phyloP scores from a whole-genome alignment of 768 basidiomycete genomes.

The Phaeotremella fagi region DNA sequence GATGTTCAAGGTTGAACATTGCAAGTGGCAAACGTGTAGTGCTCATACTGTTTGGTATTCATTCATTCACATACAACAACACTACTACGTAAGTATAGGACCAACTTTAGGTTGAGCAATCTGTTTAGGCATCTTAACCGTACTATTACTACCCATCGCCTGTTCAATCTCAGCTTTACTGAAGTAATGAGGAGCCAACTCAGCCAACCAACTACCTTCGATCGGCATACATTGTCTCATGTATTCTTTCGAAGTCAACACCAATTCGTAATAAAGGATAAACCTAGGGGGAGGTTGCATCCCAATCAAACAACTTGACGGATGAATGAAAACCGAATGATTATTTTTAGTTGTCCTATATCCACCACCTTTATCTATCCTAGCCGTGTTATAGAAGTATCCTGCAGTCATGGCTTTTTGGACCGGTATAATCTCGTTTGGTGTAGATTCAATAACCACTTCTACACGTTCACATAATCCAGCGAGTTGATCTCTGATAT shows the following conservation, averaged over 20 bases:
- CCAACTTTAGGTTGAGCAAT: slow-evolving; percentile 45
- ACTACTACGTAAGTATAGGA: too few relatives aligned
- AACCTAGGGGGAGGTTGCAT: slow-evolving; percentile 89
- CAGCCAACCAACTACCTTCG: slow-evolving; percentile 87
- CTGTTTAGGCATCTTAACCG: slow-evolving; percentile 91
- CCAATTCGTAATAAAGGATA: slow-evolving; percentile 90
- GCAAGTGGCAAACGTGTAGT: too few relatives aligned
- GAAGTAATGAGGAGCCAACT: slow-evolving; percentile 97
- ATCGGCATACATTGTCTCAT: slow-evolving; percentile 98
- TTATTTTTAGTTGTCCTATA: slow-evolving; percentile 94
- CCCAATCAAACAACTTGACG: slow-evolving; percentile 90
- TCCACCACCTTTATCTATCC: slow-evolving; percentile 90
- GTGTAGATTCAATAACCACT: slow-evolving; percentile 77
- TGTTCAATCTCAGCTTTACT: slow-evolving; percentile 54
- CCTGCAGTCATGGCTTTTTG: slow-evolving; percentile 94
- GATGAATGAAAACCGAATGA: slow-evolving; percentile 95
- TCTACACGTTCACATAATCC: slow-evolving; percentile 95
- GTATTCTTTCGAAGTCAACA: slow-evolving; percentile 96
- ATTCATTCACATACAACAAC: too few relatives aligned
- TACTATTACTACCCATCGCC: slow-evolving; percentile 32
- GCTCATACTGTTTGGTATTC: too few relatives aligned
- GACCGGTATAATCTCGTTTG: slow-evolving; percentile 87
- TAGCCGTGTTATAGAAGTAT: slow-evolving; percentile 93
- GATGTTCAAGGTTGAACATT: too few relatives aligned
- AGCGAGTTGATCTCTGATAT: slow-evolving; percentile 87